These are phyloP conservation scores for Centaurea solstitialis DNA, from an alignment of 129 eudicot genomes.

Conservation along the genomic window DNA sequence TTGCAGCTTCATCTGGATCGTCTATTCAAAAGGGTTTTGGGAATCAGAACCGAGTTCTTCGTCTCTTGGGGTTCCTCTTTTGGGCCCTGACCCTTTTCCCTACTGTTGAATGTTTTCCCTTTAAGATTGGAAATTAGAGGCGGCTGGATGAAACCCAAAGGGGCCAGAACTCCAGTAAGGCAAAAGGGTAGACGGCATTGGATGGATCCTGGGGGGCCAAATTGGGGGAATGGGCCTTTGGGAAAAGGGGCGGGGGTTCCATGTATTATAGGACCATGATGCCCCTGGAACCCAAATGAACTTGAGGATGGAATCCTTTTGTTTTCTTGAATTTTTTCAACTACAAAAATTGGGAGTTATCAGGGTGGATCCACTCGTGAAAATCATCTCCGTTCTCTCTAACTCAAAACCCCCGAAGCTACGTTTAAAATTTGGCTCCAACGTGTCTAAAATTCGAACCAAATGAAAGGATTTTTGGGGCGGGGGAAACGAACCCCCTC, in stretches of 20 bases:
- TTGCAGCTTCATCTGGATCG: conserved; percentile 98
- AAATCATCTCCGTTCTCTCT: conserved; percentile 50
- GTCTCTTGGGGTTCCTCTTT: conserved; percentile 38
- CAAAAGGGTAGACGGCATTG: conserved; percentile 63
- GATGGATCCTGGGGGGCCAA: conserved; percentile 57
- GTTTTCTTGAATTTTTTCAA: conserved; percentile 27
- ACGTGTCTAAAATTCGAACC: conserved; percentile 35
- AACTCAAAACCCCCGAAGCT: conserved; percentile 22
- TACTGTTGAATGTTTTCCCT: conserved; percentile 77
- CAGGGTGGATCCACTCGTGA: conserved; percentile 47
- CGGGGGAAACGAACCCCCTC: conserved; percentile 22
- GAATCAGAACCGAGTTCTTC: conserved; percentile 52
- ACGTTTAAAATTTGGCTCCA: conserved; percentile 30
- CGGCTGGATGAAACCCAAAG: conserved; percentile 49
- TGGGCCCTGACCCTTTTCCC: conserved; percentile 48
- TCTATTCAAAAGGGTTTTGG: conserved; percentile 87
- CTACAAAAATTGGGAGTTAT: conserved; percentile 37
- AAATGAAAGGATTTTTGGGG: conserved; percentile 50
- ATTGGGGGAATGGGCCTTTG: conserved; percentile 49
- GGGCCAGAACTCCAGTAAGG: conserved; percentile 72
- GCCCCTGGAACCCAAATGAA: conserved; percentile 57
- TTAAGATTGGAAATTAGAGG: conserved; percentile 44
- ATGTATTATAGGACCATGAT: conserved; percentile 56
- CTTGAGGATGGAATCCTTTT: conserved; percentile 52
- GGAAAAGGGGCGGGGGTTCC: too few relatives aligned